Percentiles rank a stretch among this genome's conserved stretches.
Evolutionary conservation across 768 basidiomycete genomes (phyloP).

Genomic region (Naematelia aurantialba): DNA sequence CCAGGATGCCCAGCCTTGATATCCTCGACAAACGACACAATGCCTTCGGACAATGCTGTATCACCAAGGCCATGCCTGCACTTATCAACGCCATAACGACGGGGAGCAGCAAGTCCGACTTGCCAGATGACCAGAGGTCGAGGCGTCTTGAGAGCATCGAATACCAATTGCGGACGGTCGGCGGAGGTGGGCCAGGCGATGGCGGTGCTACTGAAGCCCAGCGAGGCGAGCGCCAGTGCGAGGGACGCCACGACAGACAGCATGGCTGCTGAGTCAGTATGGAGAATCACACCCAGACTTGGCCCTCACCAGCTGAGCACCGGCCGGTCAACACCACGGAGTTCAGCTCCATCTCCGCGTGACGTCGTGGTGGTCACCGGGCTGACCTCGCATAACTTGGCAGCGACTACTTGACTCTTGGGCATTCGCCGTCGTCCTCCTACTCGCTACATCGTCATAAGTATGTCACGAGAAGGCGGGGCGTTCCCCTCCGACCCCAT

Average conservation of each 20-base stretch:
- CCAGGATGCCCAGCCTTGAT: constrained; percentile 40
- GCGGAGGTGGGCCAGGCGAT: background rate
- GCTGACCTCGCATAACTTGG: too few species aligned
- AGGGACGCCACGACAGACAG: too few species aligned
- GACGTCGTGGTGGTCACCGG: background rate
- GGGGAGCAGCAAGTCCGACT: constrained; percentile 1
- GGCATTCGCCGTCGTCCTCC: too few species aligned
- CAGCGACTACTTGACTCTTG: too few species aligned
- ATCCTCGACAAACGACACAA: constrained; percentile 45
- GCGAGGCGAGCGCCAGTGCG: background rate
- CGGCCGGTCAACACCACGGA: too few species aligned
- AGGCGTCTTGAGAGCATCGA: constrained; percentile 6
- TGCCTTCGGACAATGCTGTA: constrained; percentile 47
- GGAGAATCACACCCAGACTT: too few species aligned
- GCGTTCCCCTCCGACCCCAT: constrained; percentile 16
- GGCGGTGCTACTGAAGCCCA: background rate
- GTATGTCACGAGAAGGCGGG: constrained; percentile 1
- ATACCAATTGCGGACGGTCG: background rate
- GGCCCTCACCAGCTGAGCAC: too few species aligned
- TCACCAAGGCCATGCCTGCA: constrained; percentile 54
- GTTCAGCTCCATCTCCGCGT: background rate
- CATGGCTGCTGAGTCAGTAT: background rate
- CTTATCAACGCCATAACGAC: constrained; percentile 1
- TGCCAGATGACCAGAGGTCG: constrained; percentile 41
- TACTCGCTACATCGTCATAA: background rate